Evolutionary conservation across 2,329 filamentous ascomycete genomes (phyloP), one percentile per base, ranked within the genome.

Genomic region (Xylaria sp.): DNA sequence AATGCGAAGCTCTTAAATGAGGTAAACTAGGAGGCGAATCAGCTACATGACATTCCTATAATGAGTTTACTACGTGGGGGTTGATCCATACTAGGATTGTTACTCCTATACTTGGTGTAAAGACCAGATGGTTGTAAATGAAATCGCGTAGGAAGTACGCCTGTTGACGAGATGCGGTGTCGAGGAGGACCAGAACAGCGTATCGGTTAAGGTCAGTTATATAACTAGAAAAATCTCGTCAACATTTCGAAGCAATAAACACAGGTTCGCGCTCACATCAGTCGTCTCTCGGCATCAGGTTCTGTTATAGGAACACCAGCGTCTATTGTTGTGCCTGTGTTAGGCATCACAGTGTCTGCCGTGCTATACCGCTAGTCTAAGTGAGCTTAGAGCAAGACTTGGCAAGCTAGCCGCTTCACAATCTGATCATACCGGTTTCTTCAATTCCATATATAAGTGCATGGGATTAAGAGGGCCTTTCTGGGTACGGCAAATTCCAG

Each of bases 241-340:
- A 50, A 38, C 17, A 50, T 39, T 39, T 50, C 5, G 53, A 51
- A 51, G 50, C 27, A 33, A 15, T 39, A 38, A 11, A 36, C 31
- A 31, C 11, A 42, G 33, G 39, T 25, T 13, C 5, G n/a, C 22
- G 15, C 62, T 60, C 27, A 65, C 62, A 65, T 59, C 17, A 65
- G 36, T n/a, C 62, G 62, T 49, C 62, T 65, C 49, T 65, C 62
- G 20, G 62, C 62, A 60, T 65, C 62, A 31, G 44, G 45, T 31
- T 60, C 49, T 42, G n/a, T 36, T 39, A n/a, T 10, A 15, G 50
- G 45, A 33, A 36, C 49, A 53, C 36, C 31, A 22, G n/a, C n/a
- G 20, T 33, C 25, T 55, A 57, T 13, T 27, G 38, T 11, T 7
- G 45, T 38, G 22, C 15, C 11, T 38, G 38, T 9, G 20, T 5